A percentile compares a stretch with the other conserved stretches of the same genome.
Conservation (phyloP, 1,139 yeast genomes). For the Lodderomyces jiufengensis region DNA sequence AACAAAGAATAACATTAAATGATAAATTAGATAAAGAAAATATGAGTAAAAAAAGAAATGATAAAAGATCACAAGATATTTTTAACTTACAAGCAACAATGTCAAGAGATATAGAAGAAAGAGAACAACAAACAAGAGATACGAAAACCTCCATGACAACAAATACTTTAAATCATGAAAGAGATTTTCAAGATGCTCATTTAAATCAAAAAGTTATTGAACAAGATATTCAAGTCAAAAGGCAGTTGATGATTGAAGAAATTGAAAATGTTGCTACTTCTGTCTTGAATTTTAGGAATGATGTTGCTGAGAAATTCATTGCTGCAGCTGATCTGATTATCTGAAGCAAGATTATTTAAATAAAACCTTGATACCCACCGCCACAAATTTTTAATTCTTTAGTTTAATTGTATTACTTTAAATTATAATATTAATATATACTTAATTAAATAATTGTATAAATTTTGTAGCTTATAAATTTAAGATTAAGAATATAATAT, state of each 20-base stretch:
- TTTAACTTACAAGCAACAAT: conserved; percentile 51
- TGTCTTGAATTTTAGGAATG: conserved; percentile 61
- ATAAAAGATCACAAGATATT: conserved; percentile 56
- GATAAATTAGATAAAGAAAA: conserved; percentile 55
- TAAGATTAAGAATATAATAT: too few relatives aligned
- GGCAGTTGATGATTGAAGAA: conserved; percentile 49
- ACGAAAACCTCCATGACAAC: conserved; percentile 53
- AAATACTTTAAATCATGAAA: conserved; percentile 53
- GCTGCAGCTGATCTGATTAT: conserved; percentile 43
- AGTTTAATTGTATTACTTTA: too few relatives aligned
- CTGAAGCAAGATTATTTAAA: too few relatives aligned
- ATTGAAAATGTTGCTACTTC: conserved; percentile 56
- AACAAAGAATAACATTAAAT: conserved; percentile 18
- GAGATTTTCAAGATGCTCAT: conserved; percentile 51
- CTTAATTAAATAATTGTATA: too few relatives aligned
- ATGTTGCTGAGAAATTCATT: conserved; percentile 57
- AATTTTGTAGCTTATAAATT: too few relatives aligned
- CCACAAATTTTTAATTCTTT: too few relatives aligned
- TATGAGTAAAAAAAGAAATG: conserved; percentile 51
- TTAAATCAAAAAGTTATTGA: conserved; percentile 53
- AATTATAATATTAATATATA: too few relatives aligned
- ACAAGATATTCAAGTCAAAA: conserved; percentile 44
- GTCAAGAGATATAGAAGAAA: conserved; percentile 62
- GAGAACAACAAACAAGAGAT: conserved; percentile 58
- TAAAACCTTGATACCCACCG: too few relatives aligned